Evolutionary conservation across 768 basidiomycete genomes (phyloP), one percentile per base, ranked within the genome.

Genomic region (Bullera alba): DNA sequence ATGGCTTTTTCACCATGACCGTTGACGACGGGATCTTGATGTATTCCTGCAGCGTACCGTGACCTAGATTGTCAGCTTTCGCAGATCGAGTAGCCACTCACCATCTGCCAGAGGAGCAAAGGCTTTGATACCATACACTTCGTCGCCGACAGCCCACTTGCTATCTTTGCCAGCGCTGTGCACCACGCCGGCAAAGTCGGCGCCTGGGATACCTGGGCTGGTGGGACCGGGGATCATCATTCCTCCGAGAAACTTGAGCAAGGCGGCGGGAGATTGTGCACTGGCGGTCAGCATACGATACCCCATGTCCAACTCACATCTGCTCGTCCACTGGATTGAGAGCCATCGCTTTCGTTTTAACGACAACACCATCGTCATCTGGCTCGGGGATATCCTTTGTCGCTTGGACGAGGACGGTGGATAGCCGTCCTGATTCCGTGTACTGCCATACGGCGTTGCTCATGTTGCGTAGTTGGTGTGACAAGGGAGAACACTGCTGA

Each of bases 171-270:
- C 78, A 15, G 78, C 80, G 35, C 50, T 14, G 46, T 61, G 50
- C 12, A 88, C 71, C 4, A 79, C 73, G 2, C 86, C 86, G 0
- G 83, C 71, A 25, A 86, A 69, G 58, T 88, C 86, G 23, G n/a
- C 25, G 5, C 21, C 42, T 5, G 42, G 42, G 45, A 76, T 63
- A 58, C 83, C 85, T 25, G 81, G 75, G 1, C 79, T 72, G 26
- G 77, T 71, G 25, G 51, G 56, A 1, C 84, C 83, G 22, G 79
- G 74, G 36, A 63, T 60, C 2, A 74, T 28, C 10, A 47, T 36
- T 2, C 44, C 54, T 14, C 49, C 71, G 7, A 82, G 12, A 42
- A 79, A 74, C 35, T 75, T 77, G 8, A 82, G 82, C 14, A 78
- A 14, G 1, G 21, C 6, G 32, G 57, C 53, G 15, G 45, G 32